Conservation (phyloP, 768 basidiomycete species). For the Boletellus emodensis region DNA sequence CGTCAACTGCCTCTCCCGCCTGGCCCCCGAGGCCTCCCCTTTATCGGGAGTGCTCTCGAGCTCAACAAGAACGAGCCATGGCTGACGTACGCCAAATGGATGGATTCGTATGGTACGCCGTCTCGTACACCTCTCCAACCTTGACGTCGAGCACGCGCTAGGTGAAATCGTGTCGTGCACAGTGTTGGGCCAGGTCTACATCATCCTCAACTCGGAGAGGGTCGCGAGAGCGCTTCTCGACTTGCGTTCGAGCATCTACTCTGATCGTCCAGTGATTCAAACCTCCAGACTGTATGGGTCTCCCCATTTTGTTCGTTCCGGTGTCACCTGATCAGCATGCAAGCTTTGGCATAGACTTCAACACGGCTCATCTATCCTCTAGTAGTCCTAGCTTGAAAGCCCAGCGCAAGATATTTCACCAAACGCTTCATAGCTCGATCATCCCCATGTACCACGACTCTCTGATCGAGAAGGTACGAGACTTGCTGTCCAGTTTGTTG, state of each 20-base stretch:
- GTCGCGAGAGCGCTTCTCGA: constrained; percentile 22
- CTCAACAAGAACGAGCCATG: constrained; percentile 27
- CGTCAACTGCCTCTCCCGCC: constrained; percentile 26
- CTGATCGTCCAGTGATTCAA: constrained; percentile 13
- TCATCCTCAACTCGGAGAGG: constrained; percentile 23
- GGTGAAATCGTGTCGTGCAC: constrained; percentile 22
- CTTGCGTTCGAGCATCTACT: constrained; percentile 24
- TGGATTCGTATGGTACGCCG: constrained; percentile 27
- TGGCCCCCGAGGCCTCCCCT: constrained; percentile 27
- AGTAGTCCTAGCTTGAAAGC: background rate
- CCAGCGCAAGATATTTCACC: constrained; percentile 18
- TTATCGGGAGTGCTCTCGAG: constrained; percentile 24
- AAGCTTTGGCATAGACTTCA: constrained; percentile 25
- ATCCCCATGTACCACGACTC: constrained; percentile 12
- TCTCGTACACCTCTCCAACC: background rate
- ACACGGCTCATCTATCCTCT: constrained; percentile 18
- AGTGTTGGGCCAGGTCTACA: constrained; percentile 18
- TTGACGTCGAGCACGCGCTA: background rate
- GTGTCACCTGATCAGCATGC: background rate
- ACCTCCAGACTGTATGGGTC: constrained; percentile 3
- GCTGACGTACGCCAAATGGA: constrained; percentile 33
- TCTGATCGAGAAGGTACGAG: constrained; percentile 3
- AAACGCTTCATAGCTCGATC: constrained; percentile 8
- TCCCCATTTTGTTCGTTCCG: background rate
- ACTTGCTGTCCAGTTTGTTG: constrained; percentile 9